phyloP scores from a whole-genome alignment of 352 stramenopile species.

The Phytophthora melonis region DNA sequence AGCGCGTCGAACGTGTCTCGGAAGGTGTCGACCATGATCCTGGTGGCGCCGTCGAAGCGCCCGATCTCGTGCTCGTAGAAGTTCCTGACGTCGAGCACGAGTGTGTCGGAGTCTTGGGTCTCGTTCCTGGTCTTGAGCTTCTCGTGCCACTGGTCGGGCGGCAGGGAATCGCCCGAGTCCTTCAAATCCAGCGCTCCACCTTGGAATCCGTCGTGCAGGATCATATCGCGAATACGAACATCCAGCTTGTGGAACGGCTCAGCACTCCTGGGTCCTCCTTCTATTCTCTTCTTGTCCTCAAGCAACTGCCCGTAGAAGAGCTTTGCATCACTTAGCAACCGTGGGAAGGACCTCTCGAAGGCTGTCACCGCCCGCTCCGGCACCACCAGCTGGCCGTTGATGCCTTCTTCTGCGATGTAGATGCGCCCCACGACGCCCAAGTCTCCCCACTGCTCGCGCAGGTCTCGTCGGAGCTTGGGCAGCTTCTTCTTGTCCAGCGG shows the following conservation, averaged over 20 bases:
- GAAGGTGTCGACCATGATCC: slow-evolving; percentile 75
- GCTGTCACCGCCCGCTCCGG: slow-evolving; percentile 74
- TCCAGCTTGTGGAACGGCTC: slow-evolving; percentile 81
- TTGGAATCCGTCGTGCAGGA: slow-evolving; percentile 89
- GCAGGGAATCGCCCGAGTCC: slow-evolving; percentile 8
- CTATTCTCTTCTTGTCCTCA: slow-evolving; percentile 12
- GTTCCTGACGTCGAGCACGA: slow-evolving; percentile 62
- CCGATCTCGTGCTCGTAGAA: slow-evolving; percentile 70
- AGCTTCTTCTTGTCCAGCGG: slow-evolving; percentile 44
- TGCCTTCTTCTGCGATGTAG: slow-evolving; percentile 94
- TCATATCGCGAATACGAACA: slow-evolving; percentile 85
- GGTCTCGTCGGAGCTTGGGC: slow-evolving; percentile 44
- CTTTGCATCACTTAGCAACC: slow-evolving; percentile 27
- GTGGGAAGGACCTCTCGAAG: slow-evolving; percentile 33
- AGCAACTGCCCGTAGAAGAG: slow-evolving; percentile 45
- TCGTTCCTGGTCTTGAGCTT: slow-evolving; percentile 46
- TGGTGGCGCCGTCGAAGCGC: slow-evolving; percentile 58
- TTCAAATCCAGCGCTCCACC: slow-evolving; percentile 11
- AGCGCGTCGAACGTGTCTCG: slow-evolving; percentile 63
- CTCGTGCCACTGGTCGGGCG: slow-evolving; percentile 47
- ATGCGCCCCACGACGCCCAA: slow-evolving; percentile 76
- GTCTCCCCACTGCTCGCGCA: slow-evolving; percentile 51
- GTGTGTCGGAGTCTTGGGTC: slow-evolving; percentile 26
- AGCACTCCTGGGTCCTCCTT: not conserved
- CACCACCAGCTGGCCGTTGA: slow-evolving; percentile 96